Conservation (phyloP, 2,329 filamentous ascomycete genomes). For the Diaporthe ampelina region DNA sequence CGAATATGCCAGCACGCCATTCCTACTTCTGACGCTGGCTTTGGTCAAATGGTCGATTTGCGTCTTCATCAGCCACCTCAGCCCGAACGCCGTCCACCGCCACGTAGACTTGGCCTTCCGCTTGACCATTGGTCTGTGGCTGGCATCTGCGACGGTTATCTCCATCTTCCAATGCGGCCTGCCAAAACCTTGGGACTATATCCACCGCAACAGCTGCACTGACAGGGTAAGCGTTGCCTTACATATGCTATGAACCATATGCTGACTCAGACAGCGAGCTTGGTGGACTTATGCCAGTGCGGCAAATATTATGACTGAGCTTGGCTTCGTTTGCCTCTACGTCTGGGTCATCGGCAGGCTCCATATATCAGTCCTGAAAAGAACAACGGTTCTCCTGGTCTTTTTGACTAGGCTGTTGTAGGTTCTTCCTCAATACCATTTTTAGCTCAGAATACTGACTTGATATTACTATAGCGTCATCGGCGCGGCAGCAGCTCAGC, state of each 20-base stretch:
- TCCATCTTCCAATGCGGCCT: constrained; percentile 20
- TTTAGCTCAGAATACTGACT: background rate
- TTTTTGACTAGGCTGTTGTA: constrained; percentile 21
- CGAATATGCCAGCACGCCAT: constrained; percentile 23
- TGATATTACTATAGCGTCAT: background rate
- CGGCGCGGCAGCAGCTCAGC: constrained; percentile 22
- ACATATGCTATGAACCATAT: rapidly evolving
- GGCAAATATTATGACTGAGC: background rate
- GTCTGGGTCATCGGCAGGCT: constrained; percentile 26
- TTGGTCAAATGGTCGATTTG: constrained; percentile 31
- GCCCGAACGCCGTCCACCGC: constrained; percentile 1
- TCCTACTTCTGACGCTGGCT: constrained; percentile 8
- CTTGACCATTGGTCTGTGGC: constrained; percentile 9
- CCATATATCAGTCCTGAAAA: constrained; percentile 5
- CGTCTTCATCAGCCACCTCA: constrained; percentile 29
- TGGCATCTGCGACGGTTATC: background rate
- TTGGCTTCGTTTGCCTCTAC: constrained; percentile 13
- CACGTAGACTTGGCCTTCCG: constrained; percentile 20
- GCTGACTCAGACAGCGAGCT: background rate
- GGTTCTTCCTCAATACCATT: background rate
- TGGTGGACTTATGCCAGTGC: constrained; percentile 10
- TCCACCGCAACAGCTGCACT: background rate
- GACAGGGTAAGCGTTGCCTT: background rate
- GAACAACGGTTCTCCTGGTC: background rate
- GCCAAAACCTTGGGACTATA: constrained; percentile 11